These are phyloP conservation scores for Thymus mandschuricus DNA, from an alignment of 257 asterid genomes.

Conservation along the genomic window DNA sequence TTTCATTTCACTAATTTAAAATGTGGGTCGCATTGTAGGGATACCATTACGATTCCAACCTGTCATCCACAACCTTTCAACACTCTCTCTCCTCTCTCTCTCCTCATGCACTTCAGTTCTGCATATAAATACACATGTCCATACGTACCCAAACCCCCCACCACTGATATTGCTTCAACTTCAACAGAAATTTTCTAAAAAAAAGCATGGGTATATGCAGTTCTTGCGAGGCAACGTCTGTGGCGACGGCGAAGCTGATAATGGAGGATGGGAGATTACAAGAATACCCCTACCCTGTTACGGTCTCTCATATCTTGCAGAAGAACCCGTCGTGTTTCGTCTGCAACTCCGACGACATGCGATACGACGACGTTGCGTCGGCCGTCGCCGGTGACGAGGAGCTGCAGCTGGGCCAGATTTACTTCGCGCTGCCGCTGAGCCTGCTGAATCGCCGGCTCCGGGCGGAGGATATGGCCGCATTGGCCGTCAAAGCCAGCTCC, in stretches of 20 bases:
- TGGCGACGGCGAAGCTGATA: constrained; percentile 67
- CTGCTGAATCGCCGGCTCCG: constrained; percentile 45
- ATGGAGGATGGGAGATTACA: constrained; percentile 64
- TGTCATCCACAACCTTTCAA: constrained; percentile 51
- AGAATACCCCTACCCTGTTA: constrained; percentile 67
- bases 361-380: constrained; percentile 54
- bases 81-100: constrained; percentile 17
- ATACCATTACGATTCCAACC: constrained; percentile 36
- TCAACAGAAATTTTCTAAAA: no score
- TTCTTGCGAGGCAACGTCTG: constrained; percentile 60
- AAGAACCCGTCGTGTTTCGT: constrained; percentile 58
- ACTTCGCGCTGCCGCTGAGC: constrained; percentile 67
- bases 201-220: constrained; percentile 62
- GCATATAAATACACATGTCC: not conserved
- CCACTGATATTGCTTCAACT: no score
- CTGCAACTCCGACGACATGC: constrained; percentile 85
- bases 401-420: constrained; percentile 70
- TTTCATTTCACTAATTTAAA: constrained; percentile 12
- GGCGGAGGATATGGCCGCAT: constrained; percentile 87
- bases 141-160: no score
- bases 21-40: constrained; percentile 31
- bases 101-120: not conserved
- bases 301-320: constrained; percentile 58
- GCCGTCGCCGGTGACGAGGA: constrained; percentile 62
- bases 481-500: constrained; percentile 80